phyloP scores from a whole-genome alignment of 306 rosid genomes.

The Cucumis hystrix region DNA sequence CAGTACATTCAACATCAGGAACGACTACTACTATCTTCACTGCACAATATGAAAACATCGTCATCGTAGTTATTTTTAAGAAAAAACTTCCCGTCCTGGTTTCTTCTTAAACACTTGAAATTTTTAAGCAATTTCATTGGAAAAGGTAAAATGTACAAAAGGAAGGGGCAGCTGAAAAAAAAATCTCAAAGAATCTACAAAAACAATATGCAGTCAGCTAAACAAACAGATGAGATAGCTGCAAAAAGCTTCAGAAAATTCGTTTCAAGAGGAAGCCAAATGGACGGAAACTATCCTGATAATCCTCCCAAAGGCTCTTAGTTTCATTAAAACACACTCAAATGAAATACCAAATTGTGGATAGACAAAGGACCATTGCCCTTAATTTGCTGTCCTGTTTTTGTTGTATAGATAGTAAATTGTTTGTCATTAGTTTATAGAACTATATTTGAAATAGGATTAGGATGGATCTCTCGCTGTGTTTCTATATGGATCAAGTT shows the following conservation, averaged over 20 bases:
- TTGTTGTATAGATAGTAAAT: neutral
- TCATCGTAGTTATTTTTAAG: neutral
- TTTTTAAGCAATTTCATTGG: neutral
- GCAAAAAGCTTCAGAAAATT: neutral
- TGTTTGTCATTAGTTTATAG: neutral
- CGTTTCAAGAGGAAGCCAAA: neutral
- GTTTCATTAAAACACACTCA: neutral
- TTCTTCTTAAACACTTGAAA: neutral
- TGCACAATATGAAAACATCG: neutral
- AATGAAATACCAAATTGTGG: neutral
- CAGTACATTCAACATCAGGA: neutral
- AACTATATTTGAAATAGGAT: neutral
- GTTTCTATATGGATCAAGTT: neutral
- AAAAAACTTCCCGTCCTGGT: neutral
- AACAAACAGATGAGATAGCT: neutral
- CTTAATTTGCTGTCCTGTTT: neutral
- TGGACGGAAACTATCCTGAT: neutral
- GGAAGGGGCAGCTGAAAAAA: neutral
- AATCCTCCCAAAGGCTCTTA: neutral
- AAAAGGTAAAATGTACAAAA: neutral
- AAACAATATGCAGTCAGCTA: neutral
- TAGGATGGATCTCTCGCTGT: neutral
- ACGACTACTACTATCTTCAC: neutral
- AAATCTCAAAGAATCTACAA: neutral
- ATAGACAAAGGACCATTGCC: neutral